Percentiles rank a stretch among this genome's conserved stretches.
Evolutionary conservation across 2,329 filamentous ascomycete genomes (phyloP).

Genomic region (Penicillium expansum): DNA sequence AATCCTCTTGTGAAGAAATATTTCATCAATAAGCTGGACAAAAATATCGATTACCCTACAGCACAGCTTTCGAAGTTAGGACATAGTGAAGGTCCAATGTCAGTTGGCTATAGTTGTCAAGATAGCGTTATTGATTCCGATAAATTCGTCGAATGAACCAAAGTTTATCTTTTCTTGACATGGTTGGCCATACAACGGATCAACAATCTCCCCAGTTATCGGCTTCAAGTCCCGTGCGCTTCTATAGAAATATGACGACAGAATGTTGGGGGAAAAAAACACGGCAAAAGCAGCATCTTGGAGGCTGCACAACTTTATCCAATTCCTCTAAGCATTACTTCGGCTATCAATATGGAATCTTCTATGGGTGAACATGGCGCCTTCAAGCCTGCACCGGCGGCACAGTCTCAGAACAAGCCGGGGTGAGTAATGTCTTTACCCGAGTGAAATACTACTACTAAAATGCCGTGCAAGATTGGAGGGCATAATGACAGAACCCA

Average conservation of each 20-base stretch:
- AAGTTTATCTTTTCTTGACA: neutral
- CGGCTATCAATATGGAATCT: constrained; percentile 20
- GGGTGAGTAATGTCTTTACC: constrained; percentile 19
- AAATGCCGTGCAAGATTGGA: constrained; percentile 6
- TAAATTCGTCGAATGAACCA: neutral
- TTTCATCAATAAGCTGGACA: neutral
- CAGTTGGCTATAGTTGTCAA: neutral
- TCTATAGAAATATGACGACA: constrained; percentile 28
- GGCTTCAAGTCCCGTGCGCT: constrained; percentile 1
- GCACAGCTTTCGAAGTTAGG: neutral
- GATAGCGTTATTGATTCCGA: neutral
- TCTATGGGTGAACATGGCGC: constrained; percentile 23
- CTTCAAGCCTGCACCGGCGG: constrained; percentile 23
- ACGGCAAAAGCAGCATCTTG: neutral
- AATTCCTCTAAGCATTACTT: neutral
- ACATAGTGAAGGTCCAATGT: neutral
- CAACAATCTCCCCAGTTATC: neutral
- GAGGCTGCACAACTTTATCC: neutral
- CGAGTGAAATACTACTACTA: neutral
- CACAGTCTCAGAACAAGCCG: constrained; percentile 29
- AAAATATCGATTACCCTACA: neutral
- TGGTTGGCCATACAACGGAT: neutral
- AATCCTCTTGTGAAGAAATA: neutral
- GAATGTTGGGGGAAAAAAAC: constrained; percentile 14
- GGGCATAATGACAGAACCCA: constrained; percentile 28